These are phyloP conservation scores for Huntiella savannae DNA, from an alignment of 2,329 filamentous ascomycete species.

Conservation along the genomic window DNA sequence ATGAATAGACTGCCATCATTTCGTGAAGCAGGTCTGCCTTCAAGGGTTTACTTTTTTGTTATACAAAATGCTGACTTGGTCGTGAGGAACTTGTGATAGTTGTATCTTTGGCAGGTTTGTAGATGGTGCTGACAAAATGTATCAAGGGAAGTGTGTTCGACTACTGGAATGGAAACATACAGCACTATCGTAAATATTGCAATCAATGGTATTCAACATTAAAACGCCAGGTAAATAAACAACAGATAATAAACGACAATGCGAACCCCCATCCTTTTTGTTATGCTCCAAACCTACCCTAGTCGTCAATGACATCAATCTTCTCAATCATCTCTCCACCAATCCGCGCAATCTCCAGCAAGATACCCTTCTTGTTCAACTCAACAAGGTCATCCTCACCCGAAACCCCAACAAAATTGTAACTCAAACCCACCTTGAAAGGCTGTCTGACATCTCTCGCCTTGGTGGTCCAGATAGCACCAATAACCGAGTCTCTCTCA, in stretches of 20 bases:
- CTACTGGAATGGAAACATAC: no score
- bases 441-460: conserved; percentile 27
- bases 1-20: no score
- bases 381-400: conserved; percentile 30
- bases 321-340: conserved; percentile 48
- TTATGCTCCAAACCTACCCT: conserved; percentile 4
- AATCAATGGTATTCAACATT: no score
- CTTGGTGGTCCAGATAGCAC: conserved; percentile 39
- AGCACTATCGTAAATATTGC: no score
- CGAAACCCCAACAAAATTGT: conserved; percentile 27
- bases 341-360: conserved; percentile 53
- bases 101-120: no score
- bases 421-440: conserved; percentile 54
- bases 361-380: conserved; percentile 47
- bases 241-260: not conserved
- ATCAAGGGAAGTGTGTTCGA: no score
- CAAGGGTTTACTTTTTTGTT: no score
- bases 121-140: no score
- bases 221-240: no score
- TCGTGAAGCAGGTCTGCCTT: no score
- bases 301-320: conserved; percentile 31
- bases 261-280: not conserved
- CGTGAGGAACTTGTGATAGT: no score
- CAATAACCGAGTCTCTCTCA: conserved; percentile 33
- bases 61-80: no score